These are phyloP conservation scores for Helianthus tuberosus DNA, from an alignment of 129 eudicot genomes.

Conservation along the genomic window DNA sequence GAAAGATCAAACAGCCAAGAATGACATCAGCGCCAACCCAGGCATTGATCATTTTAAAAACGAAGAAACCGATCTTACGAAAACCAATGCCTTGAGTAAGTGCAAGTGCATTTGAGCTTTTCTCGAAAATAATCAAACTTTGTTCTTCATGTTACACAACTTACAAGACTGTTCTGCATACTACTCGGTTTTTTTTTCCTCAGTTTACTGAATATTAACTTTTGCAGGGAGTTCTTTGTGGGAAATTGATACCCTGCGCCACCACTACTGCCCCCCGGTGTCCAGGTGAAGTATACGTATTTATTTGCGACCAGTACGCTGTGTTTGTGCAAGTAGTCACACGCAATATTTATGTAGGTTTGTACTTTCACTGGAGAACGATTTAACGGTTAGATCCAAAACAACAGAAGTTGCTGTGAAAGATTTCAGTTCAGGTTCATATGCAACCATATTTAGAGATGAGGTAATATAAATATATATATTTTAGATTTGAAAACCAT, in stretches of 20 bases:
- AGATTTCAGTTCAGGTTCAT: conserved; percentile 94
- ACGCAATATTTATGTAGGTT: conserved; percentile 47
- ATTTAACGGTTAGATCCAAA: conserved; percentile 81
- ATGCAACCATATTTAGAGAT: conserved; percentile 77
- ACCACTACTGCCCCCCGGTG: conserved; percentile 91
- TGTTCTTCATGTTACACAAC: background rate
- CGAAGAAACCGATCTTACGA: conserved; percentile 67
- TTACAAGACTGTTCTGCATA: background rate
- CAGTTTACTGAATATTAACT: background rate
- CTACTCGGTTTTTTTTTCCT: background rate
- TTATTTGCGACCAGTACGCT: background rate
- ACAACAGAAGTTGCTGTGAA: conserved; percentile 72
- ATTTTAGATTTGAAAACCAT: background rate
- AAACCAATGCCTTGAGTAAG: conserved; percentile 85
- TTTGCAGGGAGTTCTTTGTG: conserved; percentile 86
- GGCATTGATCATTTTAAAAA: conserved; percentile 76
- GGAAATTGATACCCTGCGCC: conserved; percentile 91
- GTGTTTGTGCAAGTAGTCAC: conserved; percentile 2
- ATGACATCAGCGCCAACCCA: conserved; percentile 34
- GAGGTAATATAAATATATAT: conserved; percentile 54
- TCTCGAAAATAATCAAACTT: background rate
- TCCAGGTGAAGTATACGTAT: conserved; percentile 53
- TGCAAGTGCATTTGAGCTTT: background rate
- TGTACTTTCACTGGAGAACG: conserved; percentile 85
- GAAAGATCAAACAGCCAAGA: conserved; percentile 29